Base-by-base conservation (phyloP, 2,329 filamentous ascomycete genomes). In the Cladosporium sp. region DNA sequence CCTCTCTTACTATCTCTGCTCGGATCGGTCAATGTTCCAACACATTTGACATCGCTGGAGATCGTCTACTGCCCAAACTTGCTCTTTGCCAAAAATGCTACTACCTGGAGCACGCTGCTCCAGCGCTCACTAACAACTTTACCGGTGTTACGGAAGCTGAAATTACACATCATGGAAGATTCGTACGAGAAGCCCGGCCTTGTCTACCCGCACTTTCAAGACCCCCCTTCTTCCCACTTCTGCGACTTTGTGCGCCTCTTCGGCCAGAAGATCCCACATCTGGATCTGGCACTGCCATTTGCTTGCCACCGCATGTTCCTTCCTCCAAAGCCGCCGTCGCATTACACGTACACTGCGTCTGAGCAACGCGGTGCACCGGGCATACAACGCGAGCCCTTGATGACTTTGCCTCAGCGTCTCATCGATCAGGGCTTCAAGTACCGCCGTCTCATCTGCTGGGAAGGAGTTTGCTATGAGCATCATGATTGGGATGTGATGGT, bases 261-360 rank as follows among this genome's bases (percentile, higher is more conserved):
- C 13, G 67, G 67, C 16, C 26, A 63, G 13, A 66, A 64, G 21
- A 67, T 72, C 30, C 68, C 49, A 36, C 58, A 53, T n/a, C 64
- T 73, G 3, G 69, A 72, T 59, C 51, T 73, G 48, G 68, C 68
- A 18, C 28, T 73, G 7, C 69, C 71, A 7, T 71, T 67, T 36
- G 68, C 65, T 4, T 73, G 70, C 65, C 58, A 32, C 43, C 39
- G 49, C 13, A 68, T 72, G 13, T 69, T 71, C 43, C 23, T 56
- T 6, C 58, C 65, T 4, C 32, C 23, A 28, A 25, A 58, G n/a
- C 5, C 16, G 5, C 18, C 48, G 11, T 21, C 64, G 51, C 48
- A 65, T 46, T 30, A 64, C 18, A 18, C 6, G 5, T 28, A 26
- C 28, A n/a, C 26, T n/a, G 26, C 26, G 26, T 28, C 1, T 5